phyloP scores from a whole-genome alignment of 352 stramenopile genomes.

The Phytopythium ostracodes region DNA sequence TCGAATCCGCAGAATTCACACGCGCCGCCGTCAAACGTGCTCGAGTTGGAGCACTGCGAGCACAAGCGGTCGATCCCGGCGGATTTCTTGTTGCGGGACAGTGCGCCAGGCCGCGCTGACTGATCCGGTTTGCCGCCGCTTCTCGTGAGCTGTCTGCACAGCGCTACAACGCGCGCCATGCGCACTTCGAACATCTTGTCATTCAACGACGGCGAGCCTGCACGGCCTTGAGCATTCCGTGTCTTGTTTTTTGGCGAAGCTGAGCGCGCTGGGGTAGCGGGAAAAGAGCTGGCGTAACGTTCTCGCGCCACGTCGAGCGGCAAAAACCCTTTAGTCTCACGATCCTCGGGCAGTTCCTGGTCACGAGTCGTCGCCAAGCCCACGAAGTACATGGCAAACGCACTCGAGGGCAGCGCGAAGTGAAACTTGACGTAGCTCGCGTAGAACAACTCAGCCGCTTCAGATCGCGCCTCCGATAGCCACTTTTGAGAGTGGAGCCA shows the following conservation, averaged over 20 bases:
- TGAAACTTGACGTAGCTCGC: conserved; percentile 9
- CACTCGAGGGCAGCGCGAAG: conserved; percentile 11
- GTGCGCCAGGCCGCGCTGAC: background rate
- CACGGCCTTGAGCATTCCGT: background rate
- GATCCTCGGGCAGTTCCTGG: conserved; percentile 31
- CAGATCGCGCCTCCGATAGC: conserved; percentile 11
- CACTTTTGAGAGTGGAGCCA: conserved; percentile 38
- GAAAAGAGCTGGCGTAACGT: background rate
- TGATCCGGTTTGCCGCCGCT: background rate
- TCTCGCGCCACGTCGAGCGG: conserved; percentile 11
- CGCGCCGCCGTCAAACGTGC: conserved; percentile 17
- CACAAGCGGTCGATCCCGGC: conserved; percentile 13
- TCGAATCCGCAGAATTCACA: conserved; percentile 48
- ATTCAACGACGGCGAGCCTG: background rate
- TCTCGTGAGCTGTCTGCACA: background rate
- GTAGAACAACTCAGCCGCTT: conserved; percentile 7
- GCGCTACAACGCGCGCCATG: background rate
- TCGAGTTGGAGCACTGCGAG: conserved; percentile 34
- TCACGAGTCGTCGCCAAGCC: background rate
- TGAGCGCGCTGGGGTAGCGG: background rate
- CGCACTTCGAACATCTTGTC: conserved; percentile 3
- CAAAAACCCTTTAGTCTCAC: conserved; percentile 36
- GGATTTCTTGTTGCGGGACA: background rate
- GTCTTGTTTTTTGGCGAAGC: background rate
- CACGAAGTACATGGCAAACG: conserved; percentile 8